Conservation (phyloP, 768 basidiomycete species). For the Atractiella rhizophila region DNA sequence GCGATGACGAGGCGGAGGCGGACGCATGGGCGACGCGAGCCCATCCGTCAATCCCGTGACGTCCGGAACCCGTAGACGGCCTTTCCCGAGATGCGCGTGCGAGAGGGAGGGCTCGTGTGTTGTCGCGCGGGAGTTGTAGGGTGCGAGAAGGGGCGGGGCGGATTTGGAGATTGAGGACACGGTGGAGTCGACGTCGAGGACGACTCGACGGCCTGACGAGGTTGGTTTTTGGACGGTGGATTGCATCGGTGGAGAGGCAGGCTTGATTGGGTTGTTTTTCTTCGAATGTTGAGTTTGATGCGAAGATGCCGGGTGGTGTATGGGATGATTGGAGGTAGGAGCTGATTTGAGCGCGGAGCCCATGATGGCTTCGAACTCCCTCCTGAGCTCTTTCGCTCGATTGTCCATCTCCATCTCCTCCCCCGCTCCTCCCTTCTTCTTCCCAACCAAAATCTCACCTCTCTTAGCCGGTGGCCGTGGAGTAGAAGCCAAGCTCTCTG, state of each 20-base stretch:
- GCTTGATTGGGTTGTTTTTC: no score
- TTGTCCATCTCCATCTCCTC: no score
- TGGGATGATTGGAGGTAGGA: neutral
- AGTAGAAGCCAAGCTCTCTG: no score
- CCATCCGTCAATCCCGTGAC: slow-evolving; percentile 15
- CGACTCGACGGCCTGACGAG: neutral
- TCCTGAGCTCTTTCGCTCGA: slow-evolving; percentile 7
- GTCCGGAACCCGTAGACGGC: slow-evolving; percentile 11
- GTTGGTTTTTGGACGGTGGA: neutral
- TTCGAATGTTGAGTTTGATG: no score
- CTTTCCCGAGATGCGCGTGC: neutral
- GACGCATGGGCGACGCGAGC: slow-evolving; percentile 3
- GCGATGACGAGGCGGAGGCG: neutral
- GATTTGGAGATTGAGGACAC: neutral
- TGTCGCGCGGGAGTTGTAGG: slow-evolving; percentile 3
- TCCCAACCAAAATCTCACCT: no score
- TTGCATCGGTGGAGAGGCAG: neutral
- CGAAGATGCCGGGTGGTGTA: neutral
- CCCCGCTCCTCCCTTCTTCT: no score
- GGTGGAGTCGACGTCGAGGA: neutral
- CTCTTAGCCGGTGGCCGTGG: no score
- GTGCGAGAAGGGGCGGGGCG: neutral
- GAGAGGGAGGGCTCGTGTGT: neutral
- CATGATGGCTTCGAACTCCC: slow-evolving; percentile 9
- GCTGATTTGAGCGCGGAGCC: neutral